phyloP scores from a whole-genome alignment of 2,329 filamentous ascomycete genomes.

The Aspergillus piperis region DNA sequence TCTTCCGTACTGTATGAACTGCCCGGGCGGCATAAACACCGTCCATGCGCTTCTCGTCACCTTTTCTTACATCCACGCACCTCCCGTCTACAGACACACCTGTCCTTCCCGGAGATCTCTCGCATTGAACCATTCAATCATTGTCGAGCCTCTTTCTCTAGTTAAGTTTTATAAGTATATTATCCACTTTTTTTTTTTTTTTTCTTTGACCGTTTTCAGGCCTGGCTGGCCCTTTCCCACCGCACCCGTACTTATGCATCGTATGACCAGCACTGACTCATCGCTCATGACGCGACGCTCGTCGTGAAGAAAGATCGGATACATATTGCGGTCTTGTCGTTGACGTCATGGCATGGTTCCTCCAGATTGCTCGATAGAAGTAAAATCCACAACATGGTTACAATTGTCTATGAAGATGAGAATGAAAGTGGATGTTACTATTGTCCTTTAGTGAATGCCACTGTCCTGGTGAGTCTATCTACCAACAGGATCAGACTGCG shows the following conservation, averaged over 20 bases:
- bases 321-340: background rate
- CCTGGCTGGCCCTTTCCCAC: background rate
- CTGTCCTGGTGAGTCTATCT: background rate
- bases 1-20: constrained; percentile 17
- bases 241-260: background rate
- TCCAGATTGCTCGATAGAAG: background rate
- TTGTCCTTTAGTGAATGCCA: background rate
- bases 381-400: background rate
- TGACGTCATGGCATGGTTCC: background rate
- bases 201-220: background rate
- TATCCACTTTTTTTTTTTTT: no score
- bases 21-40: background rate
- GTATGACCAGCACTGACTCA: constrained; percentile 3
- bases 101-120: background rate
- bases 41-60: background rate
- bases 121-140: background rate
- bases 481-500: background rate
- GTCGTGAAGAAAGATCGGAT: background rate
- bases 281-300: background rate
- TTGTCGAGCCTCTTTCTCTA: background rate
- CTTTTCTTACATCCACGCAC: background rate
- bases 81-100: background rate
- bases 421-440: background rate
- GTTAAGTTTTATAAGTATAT: background rate
- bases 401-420: background rate